Evolutionary conservation across 116 monocot species (phyloP), one percentile per base, ranked within the genome.

Genomic region (Posidonia oceanica): DNA sequence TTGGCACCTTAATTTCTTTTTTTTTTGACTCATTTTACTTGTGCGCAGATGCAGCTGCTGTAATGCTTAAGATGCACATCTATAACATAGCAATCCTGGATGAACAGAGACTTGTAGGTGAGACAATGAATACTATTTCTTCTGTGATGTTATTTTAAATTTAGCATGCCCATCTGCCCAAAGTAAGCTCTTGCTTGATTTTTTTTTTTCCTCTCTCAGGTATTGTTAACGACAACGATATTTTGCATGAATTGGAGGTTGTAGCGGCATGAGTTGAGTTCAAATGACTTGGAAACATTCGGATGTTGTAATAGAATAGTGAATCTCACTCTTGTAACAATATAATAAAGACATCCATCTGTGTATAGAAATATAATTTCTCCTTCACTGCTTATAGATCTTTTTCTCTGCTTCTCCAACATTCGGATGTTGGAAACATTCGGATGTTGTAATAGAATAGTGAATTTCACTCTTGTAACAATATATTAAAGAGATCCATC

Each of bases 11-110:
- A 6, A 44, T 6, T 44, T 48, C 48, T 7, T 48, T 48, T 12
- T 12, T 48, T 48, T 0, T 7, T 10, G 48, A 48, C 48, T 7
- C 48, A 2, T 48, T 48, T 12, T 61, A 2, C 3, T 51, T 40
- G 22, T 74, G 69, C 80, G 69, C 80, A 94, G 94, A 94, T 54
- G 87, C 90, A 78, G 89, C 94, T 16, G 85, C 81, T 42, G 68
- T 90, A 52, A 90, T 94, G 90, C 87, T 89, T 7, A 94, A 85
- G 85, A 76, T 66, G 78, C 85, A 94, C 63, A 67, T 87, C 59
- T 83, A 94, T 55, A 74, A 85, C 85, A 77, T 94, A 75, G 87
- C 90, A 20, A 68, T 94, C 37, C 40, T 90, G 18, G 80, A 90
- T 59, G 73, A 85, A 44, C 70, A 79, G 10, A 39, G 76, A 64